Base-by-base conservation (phyloP, 2,329 filamentous ascomycete species). In the Sporothrix euskadiensis region DNA sequence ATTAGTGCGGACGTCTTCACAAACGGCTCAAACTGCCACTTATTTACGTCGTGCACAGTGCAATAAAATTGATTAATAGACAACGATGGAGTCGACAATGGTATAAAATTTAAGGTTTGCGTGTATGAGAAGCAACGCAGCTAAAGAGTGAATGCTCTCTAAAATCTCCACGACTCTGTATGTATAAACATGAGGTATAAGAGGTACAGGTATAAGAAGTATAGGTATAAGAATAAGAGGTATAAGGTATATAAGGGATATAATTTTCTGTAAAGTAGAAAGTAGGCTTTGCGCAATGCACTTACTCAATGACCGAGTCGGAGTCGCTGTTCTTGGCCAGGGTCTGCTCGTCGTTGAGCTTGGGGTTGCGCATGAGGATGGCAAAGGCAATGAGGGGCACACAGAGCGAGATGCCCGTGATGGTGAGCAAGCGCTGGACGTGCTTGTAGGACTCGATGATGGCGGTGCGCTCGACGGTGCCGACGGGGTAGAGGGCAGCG, bases 321-420 rank as follows among this genome's bases (percentile, higher is more conserved):
- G 47, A 26, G 35, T 59, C 52, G 14, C 65, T 49, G 7, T 56
- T 30, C 49, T 75, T 73, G 32, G 81, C 83, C 76, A 85, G 75
- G 4, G 81, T 85, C 80, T 86, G 85, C 72, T 83, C 66, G 56
- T 84, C 78, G 72, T 81, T 85, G 69, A 86, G 81, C 77, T 81
- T 83, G 52, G 84, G 84, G 78, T 86, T 85, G 71, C 84, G 81
- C 73, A 85, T 78, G 71, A 78, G 77, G 10, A 82, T 54, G 1
- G 84, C 82, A 69, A 86, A 85, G 0, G 73, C 81, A 41, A 87
- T 84, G 30, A 86, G 81, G 32, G 85, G 85, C 41, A 86, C 80
- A 69, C 83, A 85, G 39, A 87, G 79, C 73, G 83, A 85, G 76
- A 87, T 84, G 47, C 85, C 85, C 3, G 83, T 83, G 72, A 87